Evolutionary conservation across 441 rosid genomes (phyloP), one percentile per base, ranked within the genome.

Genomic region (California macrophylla): DNA sequence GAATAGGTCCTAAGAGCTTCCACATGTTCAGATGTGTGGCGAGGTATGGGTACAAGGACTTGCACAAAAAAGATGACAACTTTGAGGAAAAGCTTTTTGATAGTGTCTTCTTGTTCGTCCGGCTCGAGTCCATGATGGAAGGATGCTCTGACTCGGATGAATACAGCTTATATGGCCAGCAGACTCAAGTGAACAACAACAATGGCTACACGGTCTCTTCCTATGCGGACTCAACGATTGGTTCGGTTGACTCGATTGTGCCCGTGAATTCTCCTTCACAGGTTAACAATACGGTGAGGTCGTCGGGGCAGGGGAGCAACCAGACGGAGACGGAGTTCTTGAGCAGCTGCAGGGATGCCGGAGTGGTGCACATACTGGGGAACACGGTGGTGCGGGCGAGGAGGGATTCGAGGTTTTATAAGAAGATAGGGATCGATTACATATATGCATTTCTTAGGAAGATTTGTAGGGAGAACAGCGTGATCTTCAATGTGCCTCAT

Each of bases 391-490:
- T 92, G 28, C 77, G 74, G 78, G 96, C 96, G 21, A 88, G 92
- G 76, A 96, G 84, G 82, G 98, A 96, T 5, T 94, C 98, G 6
- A 86, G 92, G 0, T n/a, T 92, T 58, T 72, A 87, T 70, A 94
- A 88, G 86, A 90, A 83, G 71, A 15, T 92, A 72, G 97, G 97
- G 25, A 80, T 92, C n/a, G 82, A 94, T 67, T 80, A 85, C 12
- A 96, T 96, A 16, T 94, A 90, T 52, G 92, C 90, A 64, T 92
- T 94, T 83, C 86, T 94, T 64, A 81, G 96, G 60, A 85, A 90
- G 77, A 94, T 91, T 75, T 91, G 97, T 81, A 72, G 98, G 74
- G 98, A 96, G 30, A 76, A 96, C n/a, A 96, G 92, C 76, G 98
- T 94, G 68, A 93, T 93, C 3, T 92, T 94, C 28, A 94, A 87